A percentile compares a stretch with the other conserved stretches of the same genome.
phyloP scores from a whole-genome alignment of 768 basidiomycete genomes.

The Suillus fuscotomentosus region DNA sequence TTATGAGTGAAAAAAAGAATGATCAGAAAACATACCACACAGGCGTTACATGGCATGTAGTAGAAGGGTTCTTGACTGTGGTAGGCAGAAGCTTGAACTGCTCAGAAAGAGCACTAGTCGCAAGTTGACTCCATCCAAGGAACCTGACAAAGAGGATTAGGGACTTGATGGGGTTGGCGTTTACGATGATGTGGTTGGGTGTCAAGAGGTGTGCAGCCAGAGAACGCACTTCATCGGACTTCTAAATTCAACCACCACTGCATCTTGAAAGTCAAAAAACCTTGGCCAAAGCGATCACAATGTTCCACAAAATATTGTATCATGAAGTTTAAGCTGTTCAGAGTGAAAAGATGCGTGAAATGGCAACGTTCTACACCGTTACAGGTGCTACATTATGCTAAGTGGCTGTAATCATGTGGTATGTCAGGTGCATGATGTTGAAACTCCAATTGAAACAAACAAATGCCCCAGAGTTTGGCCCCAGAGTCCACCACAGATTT shows the following conservation, averaged over 20 bases:
- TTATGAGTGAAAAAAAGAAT: conserved; percentile 10
- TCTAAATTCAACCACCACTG: conserved; percentile 30
- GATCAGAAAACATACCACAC: conserved; percentile 49
- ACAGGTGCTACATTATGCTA: conserved; percentile 7
- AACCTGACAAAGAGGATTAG: not conserved
- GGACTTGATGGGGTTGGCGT: conserved; percentile 15
- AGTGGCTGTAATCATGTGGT: not conserved
- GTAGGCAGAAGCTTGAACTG: conserved; percentile 6
- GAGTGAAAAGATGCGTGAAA: not conserved
- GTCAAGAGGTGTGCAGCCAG: conserved; percentile 32
- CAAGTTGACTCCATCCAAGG: not conserved
- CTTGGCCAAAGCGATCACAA: not conserved
- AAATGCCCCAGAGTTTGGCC: too few species aligned
- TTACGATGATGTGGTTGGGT: conserved; percentile 33
- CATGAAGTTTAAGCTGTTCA: not conserved
- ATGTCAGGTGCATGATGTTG: too few species aligned
- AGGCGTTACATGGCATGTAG: conserved; percentile 54
- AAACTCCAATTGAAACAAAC: too few species aligned
- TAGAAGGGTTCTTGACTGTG: conserved; percentile 2
- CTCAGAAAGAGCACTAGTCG: not conserved
- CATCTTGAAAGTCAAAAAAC: not conserved
- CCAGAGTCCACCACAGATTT: too few species aligned
- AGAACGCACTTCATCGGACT: conserved; percentile 34
- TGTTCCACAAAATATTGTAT: not conserved
- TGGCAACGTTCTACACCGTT: conserved; percentile 1